Evolutionary conservation across 2,329 filamentous ascomycete species (phyloP), one percentile per base, ranked within the genome.

Genomic region (Sporothrix globosa): DNA sequence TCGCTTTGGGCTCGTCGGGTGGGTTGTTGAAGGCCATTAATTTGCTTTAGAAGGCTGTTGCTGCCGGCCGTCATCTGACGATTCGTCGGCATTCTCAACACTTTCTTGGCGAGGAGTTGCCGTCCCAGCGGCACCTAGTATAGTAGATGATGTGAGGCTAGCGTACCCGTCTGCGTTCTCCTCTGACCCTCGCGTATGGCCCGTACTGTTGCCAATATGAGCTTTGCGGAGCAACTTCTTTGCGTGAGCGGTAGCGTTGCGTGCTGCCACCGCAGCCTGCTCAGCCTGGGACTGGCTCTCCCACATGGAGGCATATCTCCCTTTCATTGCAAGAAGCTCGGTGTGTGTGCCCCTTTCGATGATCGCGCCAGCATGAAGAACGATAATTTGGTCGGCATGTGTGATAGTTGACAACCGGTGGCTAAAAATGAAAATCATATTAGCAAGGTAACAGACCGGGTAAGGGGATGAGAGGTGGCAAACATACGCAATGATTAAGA

Each of bases 401-500:
- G 74, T 76, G 30, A 76, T 76, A 5, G 74, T 93, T 44, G 92
- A 96, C 30, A 97, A 83, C 69, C 93, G 90, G 80, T 97, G 93
- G 68, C 87, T 89, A 73, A 10, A 34, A 34, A 6, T 14, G 3
- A 4, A 73, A 6, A 48, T 3, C 2, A 11, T 2, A 66, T 70
- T 67, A 70, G 60, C 27, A n/a, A 34, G 13, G 21, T 9, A 39
- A 9, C 27, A 3, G 19, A 4, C 7, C 34, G 7, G 17, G 24
- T 24, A 19, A 14, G 14, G 56, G 10, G 53, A 7, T 30, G 21
- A 46, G n/a, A 10, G n/a, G 41, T 13, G 58, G 7, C 4, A 54
- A 58, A 85, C 87, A 82, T 89, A 93, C 83, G 96, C 96, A 81
- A 99, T 98, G 67, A 98, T 93, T 72, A 99, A 87, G 83, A 97